Percentiles rank a stretch among this genome's conserved stretches.
Evolutionary conservation across 768 basidiomycete species (phyloP).

Genomic region (Podaxis sp.): DNA sequence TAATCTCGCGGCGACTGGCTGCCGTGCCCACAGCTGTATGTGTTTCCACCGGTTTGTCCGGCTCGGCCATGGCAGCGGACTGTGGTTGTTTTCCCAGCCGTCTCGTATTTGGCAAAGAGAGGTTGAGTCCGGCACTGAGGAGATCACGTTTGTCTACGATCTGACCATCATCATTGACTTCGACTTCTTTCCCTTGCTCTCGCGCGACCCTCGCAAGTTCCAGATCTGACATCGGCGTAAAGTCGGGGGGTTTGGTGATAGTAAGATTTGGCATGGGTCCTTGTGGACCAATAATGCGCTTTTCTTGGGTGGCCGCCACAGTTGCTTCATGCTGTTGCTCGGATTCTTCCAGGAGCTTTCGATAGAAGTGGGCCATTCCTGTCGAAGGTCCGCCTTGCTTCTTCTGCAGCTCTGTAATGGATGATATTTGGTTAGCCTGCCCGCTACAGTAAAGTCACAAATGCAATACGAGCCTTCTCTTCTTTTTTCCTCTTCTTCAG

Average conservation of each 20-base stretch:
- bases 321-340: conserved; percentile 86
- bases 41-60: conserved; percentile 34
- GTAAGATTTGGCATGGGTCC: conserved; percentile 66
- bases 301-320: conserved; percentile 66
- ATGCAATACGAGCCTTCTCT: conserved; percentile 68
- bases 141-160: conserved; percentile 96
- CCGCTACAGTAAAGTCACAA: background rate
- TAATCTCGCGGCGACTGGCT: conserved; percentile 78
- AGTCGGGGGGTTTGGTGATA: conserved; percentile 70
- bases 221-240: conserved; percentile 64
- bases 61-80: conserved; percentile 20
- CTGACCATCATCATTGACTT: conserved; percentile 96
- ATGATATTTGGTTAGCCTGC: background rate
- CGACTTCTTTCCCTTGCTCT: conserved; percentile 80
- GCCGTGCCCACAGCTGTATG: conserved; percentile 86
- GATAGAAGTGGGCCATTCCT: conserved; percentile 87
- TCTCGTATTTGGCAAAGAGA: conserved; percentile 81
- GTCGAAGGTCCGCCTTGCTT: conserved; percentile 55
- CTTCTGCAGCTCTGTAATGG: conserved; percentile 56
- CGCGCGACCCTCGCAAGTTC: conserved; percentile 71
- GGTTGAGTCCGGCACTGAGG: conserved; percentile 88
- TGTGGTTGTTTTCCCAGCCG: conserved; percentile 50
- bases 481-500: conserved; percentile 90
- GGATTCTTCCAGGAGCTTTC: conserved; percentile 72
- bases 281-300: conserved; percentile 63